These are phyloP conservation scores for Melaleuca quinquenervia DNA, from an alignment of 345 rosid genomes.

Conservation along the genomic window DNA sequence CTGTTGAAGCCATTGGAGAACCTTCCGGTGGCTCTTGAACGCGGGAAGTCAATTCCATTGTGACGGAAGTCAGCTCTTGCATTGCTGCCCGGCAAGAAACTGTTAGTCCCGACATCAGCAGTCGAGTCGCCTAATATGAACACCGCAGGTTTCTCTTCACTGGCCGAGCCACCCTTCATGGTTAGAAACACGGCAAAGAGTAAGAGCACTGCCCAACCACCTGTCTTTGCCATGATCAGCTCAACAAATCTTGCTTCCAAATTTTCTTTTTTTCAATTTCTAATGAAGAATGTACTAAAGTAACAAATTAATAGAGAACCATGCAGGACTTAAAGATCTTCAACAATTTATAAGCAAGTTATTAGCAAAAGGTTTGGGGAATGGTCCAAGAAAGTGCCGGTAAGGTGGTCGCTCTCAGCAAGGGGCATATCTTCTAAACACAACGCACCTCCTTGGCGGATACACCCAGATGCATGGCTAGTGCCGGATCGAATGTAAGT, in stretches of 20 bases:
- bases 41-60: conserved; percentile 45
- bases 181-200: neutral
- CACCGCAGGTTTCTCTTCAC: conserved; percentile 18
- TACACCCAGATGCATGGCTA: neutral
- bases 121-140: conserved; percentile 51
- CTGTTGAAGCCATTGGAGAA: conserved; percentile 54
- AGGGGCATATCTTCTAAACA: neutral
- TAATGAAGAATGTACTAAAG: neutral
- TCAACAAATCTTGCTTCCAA: neutral
- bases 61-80: conserved; percentile 25
- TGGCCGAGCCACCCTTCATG: conserved; percentile 2
- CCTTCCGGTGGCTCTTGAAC: conserved; percentile 37
- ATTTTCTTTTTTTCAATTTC: neutral
- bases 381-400: neutral
- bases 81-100: conserved; percentile 21
- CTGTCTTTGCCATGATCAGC: neutral
- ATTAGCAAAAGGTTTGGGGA: neutral
- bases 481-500: neutral
- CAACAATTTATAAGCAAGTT: conserved; percentile 4
- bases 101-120: conserved; percentile 46
- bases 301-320: neutral
- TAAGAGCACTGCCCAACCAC: neutral
- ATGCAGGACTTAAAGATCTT: neutral
- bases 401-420: neutral
- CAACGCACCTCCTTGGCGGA: neutral